Conservation (phyloP, 139 green algal species). For the Monoraphidium neglectum region DNA sequence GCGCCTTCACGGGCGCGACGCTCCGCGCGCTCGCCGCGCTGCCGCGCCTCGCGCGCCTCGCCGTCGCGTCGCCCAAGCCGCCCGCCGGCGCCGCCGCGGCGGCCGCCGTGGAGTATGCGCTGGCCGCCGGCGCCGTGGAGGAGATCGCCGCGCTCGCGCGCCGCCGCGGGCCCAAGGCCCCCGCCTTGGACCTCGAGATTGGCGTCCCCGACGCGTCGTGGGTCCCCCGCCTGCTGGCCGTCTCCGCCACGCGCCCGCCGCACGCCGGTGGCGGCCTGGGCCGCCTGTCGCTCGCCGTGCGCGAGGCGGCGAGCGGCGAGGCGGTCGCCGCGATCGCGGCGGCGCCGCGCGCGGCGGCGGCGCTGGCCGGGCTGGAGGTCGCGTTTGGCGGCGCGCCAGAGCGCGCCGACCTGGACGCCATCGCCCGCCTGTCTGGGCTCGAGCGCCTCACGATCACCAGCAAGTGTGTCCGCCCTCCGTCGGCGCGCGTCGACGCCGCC, state of each 20-base stretch:
- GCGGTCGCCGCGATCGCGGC: neutral
- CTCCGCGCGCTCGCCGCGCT: conserved; percentile 7
- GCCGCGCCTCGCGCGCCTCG: neutral
- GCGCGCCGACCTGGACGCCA: conserved; percentile 8
- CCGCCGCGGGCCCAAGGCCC: neutral
- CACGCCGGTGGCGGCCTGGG: neutral
- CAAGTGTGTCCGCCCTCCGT: conserved; percentile 14
- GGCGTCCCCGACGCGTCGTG: conserved; percentile 32
- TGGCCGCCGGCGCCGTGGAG: conserved; percentile 9
- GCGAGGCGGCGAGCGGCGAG: conserved; percentile 15
- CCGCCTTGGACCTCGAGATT: conserved; percentile 17
- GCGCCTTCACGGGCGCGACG: conserved; percentile 23
- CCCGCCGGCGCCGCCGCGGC: no score
- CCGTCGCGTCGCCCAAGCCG: conserved; percentile 13
- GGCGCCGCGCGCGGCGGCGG: conserved; percentile 4
- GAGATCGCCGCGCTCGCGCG: conserved; percentile 9
- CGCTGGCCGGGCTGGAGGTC: conserved; percentile 22
- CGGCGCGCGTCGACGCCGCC: neutral
- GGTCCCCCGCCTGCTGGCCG: conserved; percentile 13
- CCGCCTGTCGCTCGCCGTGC: neutral
- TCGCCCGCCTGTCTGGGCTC: conserved; percentile 6
- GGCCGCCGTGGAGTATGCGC: conserved; percentile 16
- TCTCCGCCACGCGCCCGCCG: neutral
- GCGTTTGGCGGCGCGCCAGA: conserved; percentile 27
- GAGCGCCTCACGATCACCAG: conserved; percentile 24